Evolutionary conservation across 768 basidiomycete genomes (phyloP), one percentile per base, ranked within the genome.

Genomic region (Tulasnella sp.): DNA sequence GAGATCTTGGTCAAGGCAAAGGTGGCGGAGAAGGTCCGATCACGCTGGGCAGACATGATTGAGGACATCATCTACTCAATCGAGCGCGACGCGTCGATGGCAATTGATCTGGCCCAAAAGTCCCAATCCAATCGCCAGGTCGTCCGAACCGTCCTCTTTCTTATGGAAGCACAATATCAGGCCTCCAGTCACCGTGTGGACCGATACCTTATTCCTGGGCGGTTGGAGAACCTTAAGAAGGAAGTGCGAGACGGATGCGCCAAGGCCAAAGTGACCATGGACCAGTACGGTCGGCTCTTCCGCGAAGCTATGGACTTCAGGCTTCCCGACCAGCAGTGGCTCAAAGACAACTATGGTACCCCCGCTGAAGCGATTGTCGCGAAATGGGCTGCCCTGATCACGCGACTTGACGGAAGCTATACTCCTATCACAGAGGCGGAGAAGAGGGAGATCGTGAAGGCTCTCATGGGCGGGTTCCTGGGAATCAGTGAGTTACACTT

Each of bases 51-150:
- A 0, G 80, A 79, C 0, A 91, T 85, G 74, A 80, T 83, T 17
- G 69, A 75, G 9, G 90, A 89, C 81, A 72, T 90, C 29, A 82
- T 87, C 45, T 54, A 83, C 52, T 83, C 85, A 36, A 89, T 88
- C 80, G 77, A 78, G 19, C 81, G 81, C 34, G 90, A 91, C 81
- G 84, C 85, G 42, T 75, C 81, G 37, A 83, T 85, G 64, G 88
- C 89, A 34, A 82, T 85, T 72, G 79, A 79, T 4, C 85, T 89
- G 42, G 87, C 89, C 1, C 79, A 81, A 45, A 81, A 83, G 54
- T 88, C 89, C 8, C 86, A 85, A 76, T 85, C 86, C 15, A 86
- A 85, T 75, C 87, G 88, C 37, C 89, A 90, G 78, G 82, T 86
- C 75, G 85, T 87, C 4, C 85, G 79, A 31, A 86, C 86, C 67